phyloP scores from a whole-genome alignment of 129 eudicot genomes.

The Mikania micrantha region DNA sequence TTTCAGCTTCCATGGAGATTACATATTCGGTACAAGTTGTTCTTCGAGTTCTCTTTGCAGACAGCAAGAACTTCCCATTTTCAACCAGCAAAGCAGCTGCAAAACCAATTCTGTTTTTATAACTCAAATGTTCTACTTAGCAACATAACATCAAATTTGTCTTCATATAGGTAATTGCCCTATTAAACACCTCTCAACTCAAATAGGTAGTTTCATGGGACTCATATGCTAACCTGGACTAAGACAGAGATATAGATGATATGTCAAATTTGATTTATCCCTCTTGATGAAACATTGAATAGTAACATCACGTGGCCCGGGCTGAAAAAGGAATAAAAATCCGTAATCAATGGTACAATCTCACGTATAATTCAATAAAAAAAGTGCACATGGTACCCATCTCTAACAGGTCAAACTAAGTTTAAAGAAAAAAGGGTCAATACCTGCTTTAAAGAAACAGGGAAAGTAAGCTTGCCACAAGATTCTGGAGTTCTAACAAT shows the following conservation, averaged over 20 bases:
- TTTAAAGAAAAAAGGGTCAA: not conserved
- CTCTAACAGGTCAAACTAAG: not conserved
- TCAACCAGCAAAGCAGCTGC: constrained; percentile 84
- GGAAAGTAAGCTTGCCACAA: constrained; percentile 84
- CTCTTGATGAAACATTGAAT: constrained; percentile 90
- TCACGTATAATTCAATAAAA: not conserved
- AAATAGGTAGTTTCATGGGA: not conserved
- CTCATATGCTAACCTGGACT: constrained; percentile 63
- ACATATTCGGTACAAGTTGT: constrained; percentile 90
- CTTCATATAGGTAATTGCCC: not conserved
- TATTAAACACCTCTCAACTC: no score
- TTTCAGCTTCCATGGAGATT: constrained; percentile 85
- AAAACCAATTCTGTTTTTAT: constrained; percentile 7
- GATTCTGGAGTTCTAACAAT: constrained; percentile 74
- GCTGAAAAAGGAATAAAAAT: constrained; percentile 41
- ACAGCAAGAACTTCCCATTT: constrained; percentile 80
- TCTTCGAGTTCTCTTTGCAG: constrained; percentile 86
- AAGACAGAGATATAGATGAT: constrained; percentile 81
- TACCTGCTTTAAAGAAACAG: constrained; percentile 91
- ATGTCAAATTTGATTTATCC: constrained; percentile 82
- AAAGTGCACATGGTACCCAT: not conserved
- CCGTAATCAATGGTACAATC: constrained; percentile 2
- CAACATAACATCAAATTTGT: not conserved
- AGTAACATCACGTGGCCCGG: constrained; percentile 87
- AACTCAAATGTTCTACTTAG: not conserved